Percentiles rank a stretch among this genome's conserved stretches.
These are phyloP conservation scores for Oxyria digyna DNA, from an alignment of 148 eudicot genomes.

Conservation along the genomic window DNA sequence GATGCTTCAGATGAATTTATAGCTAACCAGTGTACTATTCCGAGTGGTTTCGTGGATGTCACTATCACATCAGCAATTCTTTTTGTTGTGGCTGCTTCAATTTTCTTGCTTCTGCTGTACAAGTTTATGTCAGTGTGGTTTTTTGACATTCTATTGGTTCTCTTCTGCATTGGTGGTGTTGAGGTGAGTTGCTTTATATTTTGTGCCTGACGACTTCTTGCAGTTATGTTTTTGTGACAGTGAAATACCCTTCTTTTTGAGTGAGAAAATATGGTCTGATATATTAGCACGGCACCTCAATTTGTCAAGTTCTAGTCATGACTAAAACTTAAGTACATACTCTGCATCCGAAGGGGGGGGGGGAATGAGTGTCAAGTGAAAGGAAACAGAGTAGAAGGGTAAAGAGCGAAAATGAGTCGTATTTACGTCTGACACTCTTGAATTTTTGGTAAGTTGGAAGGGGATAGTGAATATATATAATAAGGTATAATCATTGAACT, in stretches of 20 bases:
- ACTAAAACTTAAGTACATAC: not conserved
- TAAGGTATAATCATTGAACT: too few relatives aligned
- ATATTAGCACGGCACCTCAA: not conserved
- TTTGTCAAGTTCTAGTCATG: not conserved
- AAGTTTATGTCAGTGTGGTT: slow-evolving; percentile 90
- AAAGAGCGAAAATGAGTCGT: not conserved
- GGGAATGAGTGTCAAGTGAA: not conserved
- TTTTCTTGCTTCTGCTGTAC: slow-evolving; percentile 94
- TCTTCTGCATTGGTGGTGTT: slow-evolving; percentile 88
- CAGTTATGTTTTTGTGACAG: not conserved
- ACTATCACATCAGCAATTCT: slow-evolving; percentile 76
- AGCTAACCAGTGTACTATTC: slow-evolving; percentile 22
- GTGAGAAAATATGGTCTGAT: not conserved
- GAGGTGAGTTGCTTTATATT: slow-evolving; percentile 44
- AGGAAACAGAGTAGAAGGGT: too few relatives aligned
- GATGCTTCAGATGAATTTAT: slow-evolving; percentile 64
- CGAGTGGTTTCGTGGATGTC: slow-evolving; percentile 61
- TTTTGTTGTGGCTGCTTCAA: slow-evolving; percentile 77
- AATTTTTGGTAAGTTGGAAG: not conserved
- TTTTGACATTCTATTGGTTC: slow-evolving; percentile 83
- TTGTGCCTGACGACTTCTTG: not conserved
- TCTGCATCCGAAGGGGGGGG: not conserved
- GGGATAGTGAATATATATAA: too few relatives aligned
- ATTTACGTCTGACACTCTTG: not conserved
- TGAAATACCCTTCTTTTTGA: not conserved